phyloP scores from a whole-genome alignment of 2,329 filamentous ascomycete genomes.

The Xylaria sp. region DNA sequence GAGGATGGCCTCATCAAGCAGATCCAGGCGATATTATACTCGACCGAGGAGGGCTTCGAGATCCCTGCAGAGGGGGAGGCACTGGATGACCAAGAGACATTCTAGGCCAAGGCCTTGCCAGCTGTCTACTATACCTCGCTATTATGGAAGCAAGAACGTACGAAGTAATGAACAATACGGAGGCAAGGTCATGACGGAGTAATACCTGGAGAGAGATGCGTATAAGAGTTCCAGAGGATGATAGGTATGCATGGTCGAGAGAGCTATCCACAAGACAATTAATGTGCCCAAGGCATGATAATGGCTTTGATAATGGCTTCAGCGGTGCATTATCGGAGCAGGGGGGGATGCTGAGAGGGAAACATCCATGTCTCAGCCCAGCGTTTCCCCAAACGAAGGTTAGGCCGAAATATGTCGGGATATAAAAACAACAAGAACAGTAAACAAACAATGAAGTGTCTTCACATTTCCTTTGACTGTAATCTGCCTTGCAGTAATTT shows the following conservation, averaged over 20 bases:
- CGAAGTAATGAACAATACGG: slow-evolving; percentile 42
- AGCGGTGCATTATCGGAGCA: slow-evolving; percentile 10
- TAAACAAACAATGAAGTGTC: slow-evolving; percentile 15
- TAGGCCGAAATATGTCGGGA: slow-evolving; percentile 17
- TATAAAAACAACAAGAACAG: slow-evolving; percentile 7
- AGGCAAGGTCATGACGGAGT: slow-evolving; percentile 34
- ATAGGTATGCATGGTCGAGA: slow-evolving; percentile 11
- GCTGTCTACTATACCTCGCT: slow-evolving; percentile 4
- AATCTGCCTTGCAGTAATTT: neutral
- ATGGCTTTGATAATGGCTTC: neutral
- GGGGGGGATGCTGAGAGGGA: slow-evolving; percentile 7
- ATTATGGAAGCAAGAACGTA: slow-evolving; percentile 24
- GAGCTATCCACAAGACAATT: slow-evolving; percentile 7
- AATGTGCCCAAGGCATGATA: neutral
- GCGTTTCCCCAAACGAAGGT: slow-evolving; percentile 8
- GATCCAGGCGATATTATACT: slow-evolving; percentile 97
- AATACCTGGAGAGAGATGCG: slow-evolving; percentile 35
- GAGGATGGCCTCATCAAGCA: slow-evolving; percentile 93
- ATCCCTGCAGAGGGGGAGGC: slow-evolving; percentile 83
- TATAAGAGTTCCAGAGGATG: slow-evolving; percentile 9
- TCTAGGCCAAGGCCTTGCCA: slow-evolving; percentile 56
- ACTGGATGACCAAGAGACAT: slow-evolving; percentile 82
- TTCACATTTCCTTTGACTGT: slow-evolving; percentile 3
- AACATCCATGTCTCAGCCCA: neutral
- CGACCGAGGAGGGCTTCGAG: slow-evolving; percentile 92